Base-by-base conservation (phyloP, 1,284 basidiomycete genomes). In the Apiotrichum laibachii region DNA sequence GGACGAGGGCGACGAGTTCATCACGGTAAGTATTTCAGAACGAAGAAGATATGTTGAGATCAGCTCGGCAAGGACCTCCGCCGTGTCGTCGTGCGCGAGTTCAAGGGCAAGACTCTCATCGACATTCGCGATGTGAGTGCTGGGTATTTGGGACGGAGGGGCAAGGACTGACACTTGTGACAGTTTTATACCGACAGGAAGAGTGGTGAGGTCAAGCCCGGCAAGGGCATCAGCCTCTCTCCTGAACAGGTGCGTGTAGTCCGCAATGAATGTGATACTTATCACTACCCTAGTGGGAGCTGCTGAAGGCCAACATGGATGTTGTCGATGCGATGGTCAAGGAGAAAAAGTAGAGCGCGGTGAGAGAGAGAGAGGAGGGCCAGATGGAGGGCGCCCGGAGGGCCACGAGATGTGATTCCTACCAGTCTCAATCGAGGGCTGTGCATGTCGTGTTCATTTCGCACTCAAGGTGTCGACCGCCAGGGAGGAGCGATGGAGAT, bases 211-310 rank as follows among this genome's bases (percentile, higher is more conserved):
- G 81, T 85, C 62, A 89, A 88, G 64, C 90, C 90, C 0, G 88
- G 89, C 0, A 87, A 88, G 75, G 90, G 90, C 9, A 87, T 92
- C 57, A 83, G 85, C 0, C 79, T 92, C n/a, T 78, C 78, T 12
- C 48, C 77, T 0, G 89, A 90, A 40, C 88, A 89, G 82, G 88
- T 88, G 62, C 50, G 81, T 75, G 22, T 8, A 15, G 15, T 18
- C 1, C 18, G 13, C 16, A 45, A 5, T 19, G n/a, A 45, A 3
- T 7, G 13, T 18, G n/a, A 40, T 15, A 40, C 18, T 33, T 48
- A 13, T 35, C 46, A 10, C 21, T 37, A 21, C 26, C 43, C 33
- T 48, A 67, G 66, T 68, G 66, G 66, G 59, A 56, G 7, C 26
- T 57, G 31, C 52, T 68, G 51, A 68, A 63, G 53, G 34, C 37